Percentiles rank a stretch among this genome's conserved stretches.
phyloP scores from a whole-genome alignment of 768 basidiomycete species.

The Xanthoconium stramineum region DNA sequence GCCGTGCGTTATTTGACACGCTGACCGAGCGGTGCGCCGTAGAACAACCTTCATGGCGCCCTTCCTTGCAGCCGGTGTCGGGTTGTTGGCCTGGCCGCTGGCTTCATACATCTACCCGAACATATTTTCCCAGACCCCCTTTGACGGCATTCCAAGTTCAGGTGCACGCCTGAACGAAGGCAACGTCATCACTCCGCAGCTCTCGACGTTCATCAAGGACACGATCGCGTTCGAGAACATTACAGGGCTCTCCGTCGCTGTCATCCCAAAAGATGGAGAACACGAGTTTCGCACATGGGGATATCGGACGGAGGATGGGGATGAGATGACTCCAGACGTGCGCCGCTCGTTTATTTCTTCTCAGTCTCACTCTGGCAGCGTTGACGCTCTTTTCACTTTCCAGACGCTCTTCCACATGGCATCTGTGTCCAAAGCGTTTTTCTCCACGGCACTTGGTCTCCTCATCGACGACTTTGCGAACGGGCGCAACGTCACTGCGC shows the following conservation, averaged over 20 bases:
- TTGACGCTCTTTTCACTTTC: not conserved
- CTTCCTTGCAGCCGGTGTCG: slow-evolving; percentile 7
- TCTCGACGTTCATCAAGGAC: slow-evolving; percentile 18
- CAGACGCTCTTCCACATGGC: slow-evolving; percentile 38
- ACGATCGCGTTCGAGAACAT: slow-evolving; percentile 23
- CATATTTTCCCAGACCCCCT: slow-evolving; percentile 1
- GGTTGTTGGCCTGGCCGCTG: slow-evolving; percentile 11
- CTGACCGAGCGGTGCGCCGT: not conserved
- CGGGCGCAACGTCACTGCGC: slow-evolving; percentile 33
- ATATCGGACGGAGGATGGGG: slow-evolving; percentile 33
- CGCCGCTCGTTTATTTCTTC: not conserved
- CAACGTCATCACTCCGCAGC: slow-evolving; percentile 14
- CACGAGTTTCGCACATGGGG: slow-evolving; percentile 36
- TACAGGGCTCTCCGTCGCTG: slow-evolving; percentile 30
- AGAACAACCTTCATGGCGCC: slow-evolving; percentile 5
- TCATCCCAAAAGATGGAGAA: slow-evolving; percentile 24
- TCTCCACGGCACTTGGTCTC: slow-evolving; percentile 37
- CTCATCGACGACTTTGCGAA: slow-evolving; percentile 40
- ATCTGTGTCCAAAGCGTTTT: slow-evolving; percentile 40
- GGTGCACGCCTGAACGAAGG: not conserved
- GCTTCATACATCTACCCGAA: slow-evolving; percentile 7
- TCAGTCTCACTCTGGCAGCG: too few relatives aligned
- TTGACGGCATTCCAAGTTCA: not conserved
- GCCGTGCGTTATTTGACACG: not conserved
- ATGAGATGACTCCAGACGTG: slow-evolving; percentile 33